Base-by-base conservation (phyloP, 192 early-diverging fungal genomes). In the Coemansia sp. region DNA sequence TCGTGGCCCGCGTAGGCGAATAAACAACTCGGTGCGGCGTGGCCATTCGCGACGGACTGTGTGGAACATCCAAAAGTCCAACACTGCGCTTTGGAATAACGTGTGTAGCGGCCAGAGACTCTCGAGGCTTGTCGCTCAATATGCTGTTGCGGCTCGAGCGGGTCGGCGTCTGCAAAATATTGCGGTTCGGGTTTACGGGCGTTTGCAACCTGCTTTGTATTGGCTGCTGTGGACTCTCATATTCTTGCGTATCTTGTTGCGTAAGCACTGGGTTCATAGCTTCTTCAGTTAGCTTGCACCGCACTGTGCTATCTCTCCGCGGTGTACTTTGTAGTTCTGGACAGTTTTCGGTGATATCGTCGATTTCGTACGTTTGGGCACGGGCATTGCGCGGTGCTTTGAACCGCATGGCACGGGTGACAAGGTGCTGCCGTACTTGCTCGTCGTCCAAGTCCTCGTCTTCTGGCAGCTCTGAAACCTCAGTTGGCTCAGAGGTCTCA, bases 11-110 rank as follows among this genome's bases (percentile, higher is more conserved):
- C 2, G 45, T 41, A 1, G 79, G 79, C 59, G 79, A 81, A 29
- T 74, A 81, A 1, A 81, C 73, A 3, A 81, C 70, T 6, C 79
- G 65, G 17, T 81, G 79, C 3, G 79, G 79, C n/a, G 79, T 81
- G 2, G 59, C 65, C 10, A 75, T 56, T 12, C 79, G 69, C 12
- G 52, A 45, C 9, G 79, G 79, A 25, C 79, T 75, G 50, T 72
- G 79, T 0, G 70, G 60, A 17, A 57, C 32, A 22, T 21, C 52
- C 17, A 24, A 9, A 8, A 24, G 11, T 12, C n/a, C n/a, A 15
- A 3, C 4, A 2, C 17, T 47, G 23, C 7, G 15, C 45, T 29
- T 29, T 15, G 39, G n/a, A 11, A 39, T 58, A 3, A 39, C 15
- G 21, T 39, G 56, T 2, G 56, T 58, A 14, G 38, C 56, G 1